A percentile compares a stretch with the other conserved stretches of the same genome.
These are phyloP conservation scores for Parmales sp. DNA, from an alignment of 108 stramenopile genomes.

Conservation along the genomic window DNA sequence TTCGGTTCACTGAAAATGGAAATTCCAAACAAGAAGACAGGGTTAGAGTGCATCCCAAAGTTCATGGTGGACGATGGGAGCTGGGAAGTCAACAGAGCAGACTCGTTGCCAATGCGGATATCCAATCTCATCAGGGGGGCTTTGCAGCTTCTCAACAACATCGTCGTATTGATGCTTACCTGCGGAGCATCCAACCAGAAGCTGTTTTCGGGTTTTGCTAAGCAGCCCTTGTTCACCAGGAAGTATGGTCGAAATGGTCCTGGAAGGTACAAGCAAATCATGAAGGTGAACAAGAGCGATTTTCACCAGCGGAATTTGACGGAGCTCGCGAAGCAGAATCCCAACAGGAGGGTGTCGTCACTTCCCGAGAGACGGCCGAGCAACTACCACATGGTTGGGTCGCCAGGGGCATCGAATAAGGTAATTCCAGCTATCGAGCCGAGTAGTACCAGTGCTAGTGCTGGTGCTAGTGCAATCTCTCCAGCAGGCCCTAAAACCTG, in stretches of 20 bases:
- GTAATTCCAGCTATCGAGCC: no score
- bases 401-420: no score
- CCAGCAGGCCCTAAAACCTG: no score
- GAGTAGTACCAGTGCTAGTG: no score
- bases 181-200: not conserved
- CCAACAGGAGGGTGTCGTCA: no score
- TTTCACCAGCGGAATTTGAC: not conserved
- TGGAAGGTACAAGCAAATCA: slow-evolving; percentile 6
- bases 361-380: no score
- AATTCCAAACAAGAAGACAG: not conserved
- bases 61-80: not conserved
- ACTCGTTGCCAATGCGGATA: not conserved
- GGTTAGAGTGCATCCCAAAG: not conserved
- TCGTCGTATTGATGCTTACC: not conserved
- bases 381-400: no score
- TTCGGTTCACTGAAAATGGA: not conserved
- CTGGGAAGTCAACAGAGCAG: not conserved
- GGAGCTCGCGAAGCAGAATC: no score
- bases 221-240: not conserved
- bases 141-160: not conserved
- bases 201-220: not conserved
- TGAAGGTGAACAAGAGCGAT: not conserved
- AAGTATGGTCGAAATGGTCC: not conserved
- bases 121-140: not conserved
- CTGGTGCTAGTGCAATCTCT: no score